Evolutionary conservation across 208 protist genomes (phyloP).

Genomic region (Entamoeba invadens): DNA sequence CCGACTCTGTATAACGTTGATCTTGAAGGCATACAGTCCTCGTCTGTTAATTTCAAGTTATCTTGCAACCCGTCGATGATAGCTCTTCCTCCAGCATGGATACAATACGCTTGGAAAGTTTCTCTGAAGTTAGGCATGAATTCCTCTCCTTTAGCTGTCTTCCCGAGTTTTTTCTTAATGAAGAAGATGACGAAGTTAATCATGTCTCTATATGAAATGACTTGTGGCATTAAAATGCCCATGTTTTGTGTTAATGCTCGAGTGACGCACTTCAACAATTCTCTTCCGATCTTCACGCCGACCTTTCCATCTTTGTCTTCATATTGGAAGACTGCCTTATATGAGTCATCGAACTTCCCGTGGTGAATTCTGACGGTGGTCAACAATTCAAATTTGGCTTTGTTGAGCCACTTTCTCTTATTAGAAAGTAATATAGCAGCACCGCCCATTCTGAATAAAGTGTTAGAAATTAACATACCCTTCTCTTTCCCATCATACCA

Average conservation of each 20-base stretch:
- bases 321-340: not conserved
- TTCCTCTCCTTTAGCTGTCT: not conserved
- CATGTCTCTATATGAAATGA: not conserved
- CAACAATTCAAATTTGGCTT: not conserved
- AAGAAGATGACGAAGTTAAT: too few relatives aligned
- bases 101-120: not conserved
- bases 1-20: not conserved
- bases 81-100: not conserved
- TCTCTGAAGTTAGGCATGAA: not conserved
- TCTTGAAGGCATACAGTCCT: not conserved
- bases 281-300: not conserved
- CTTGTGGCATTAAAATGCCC: not conserved
- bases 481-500: not conserved
- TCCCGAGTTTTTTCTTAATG: not conserved
- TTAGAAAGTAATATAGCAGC: not conserved
- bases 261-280: not conserved
- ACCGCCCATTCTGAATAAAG: not conserved
- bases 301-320: not conserved
- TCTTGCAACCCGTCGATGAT: not conserved
- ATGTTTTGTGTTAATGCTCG: not conserved
- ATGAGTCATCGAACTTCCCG: not conserved
- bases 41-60: not conserved
- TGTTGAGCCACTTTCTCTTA: not conserved
- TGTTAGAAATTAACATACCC: not conserved
- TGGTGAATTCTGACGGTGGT: not conserved